Evolutionary conservation across 805 yeast species (phyloP).

Genomic region (Lipomyces yamadae): DNA sequence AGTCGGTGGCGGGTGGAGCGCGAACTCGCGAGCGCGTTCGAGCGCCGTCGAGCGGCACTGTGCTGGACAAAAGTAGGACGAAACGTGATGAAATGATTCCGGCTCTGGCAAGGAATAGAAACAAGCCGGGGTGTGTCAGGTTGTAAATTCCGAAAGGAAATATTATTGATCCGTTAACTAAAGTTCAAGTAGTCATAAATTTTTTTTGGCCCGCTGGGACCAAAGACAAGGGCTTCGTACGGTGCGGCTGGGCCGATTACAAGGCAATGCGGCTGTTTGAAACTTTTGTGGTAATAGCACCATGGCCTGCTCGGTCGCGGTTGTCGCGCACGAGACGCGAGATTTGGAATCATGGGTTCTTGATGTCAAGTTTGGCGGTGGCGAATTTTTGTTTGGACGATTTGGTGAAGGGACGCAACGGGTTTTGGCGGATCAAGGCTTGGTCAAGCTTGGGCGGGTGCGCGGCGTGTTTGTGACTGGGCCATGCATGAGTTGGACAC

Average conservation of each 20-base stretch:
- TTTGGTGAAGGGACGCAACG: slow-evolving; percentile 88
- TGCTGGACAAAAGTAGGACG: background rate
- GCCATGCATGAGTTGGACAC: slow-evolving; percentile 64
- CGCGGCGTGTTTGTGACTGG: slow-evolving; percentile 80
- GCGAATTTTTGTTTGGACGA: slow-evolving; percentile 69
- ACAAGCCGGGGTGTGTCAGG: background rate
- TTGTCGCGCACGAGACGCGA: slow-evolving; percentile 28
- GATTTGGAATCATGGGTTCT: slow-evolving; percentile 23
- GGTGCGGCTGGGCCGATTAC: background rate
- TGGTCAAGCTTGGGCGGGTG: slow-evolving; percentile 59
- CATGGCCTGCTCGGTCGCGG: slow-evolving; percentile 14
- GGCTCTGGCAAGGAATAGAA: background rate
- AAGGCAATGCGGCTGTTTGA: too few relatives aligned
- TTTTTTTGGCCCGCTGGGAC: background rate
- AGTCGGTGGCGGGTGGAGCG: background rate
- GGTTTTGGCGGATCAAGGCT: slow-evolving; percentile 61
- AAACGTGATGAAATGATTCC: background rate
- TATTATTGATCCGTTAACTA: too few relatives aligned
- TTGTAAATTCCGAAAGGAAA: background rate
- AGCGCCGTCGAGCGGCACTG: slow-evolving; percentile 6
- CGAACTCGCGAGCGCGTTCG: background rate
- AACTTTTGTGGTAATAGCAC: too few relatives aligned
- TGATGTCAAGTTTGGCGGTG: slow-evolving; percentile 19
- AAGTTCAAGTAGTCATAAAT: background rate
- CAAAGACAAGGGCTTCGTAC: background rate